These are phyloP conservation scores for Quercus gilva DNA, from an alignment of 306 rosid species.

Conservation along the genomic window DNA sequence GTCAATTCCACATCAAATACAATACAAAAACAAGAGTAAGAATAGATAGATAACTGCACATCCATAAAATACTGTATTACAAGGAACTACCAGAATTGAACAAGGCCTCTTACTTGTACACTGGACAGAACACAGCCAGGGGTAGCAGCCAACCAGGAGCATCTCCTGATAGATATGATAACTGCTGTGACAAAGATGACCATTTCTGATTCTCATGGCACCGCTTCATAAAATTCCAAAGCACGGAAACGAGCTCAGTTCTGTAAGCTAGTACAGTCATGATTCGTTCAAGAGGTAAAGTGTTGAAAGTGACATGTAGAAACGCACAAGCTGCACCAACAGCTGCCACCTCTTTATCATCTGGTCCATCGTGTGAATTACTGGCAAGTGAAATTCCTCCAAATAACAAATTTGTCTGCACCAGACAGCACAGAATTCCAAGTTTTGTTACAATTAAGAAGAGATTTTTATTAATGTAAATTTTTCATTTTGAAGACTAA, in stretches of 20 bases:
- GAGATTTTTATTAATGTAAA: conserved; percentile 9
- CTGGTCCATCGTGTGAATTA: conserved; percentile 47
- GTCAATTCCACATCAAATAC: conserved; percentile 10
- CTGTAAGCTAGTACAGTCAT: conserved; percentile 95
- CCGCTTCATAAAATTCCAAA: conserved; percentile 89
- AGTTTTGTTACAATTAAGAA: conserved; percentile 7
- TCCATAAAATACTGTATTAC: conserved; percentile 8
- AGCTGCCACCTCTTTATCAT: conserved; percentile 78
- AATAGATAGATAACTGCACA: conserved; percentile 8
- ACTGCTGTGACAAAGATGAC: conserved; percentile 69
- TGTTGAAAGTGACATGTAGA: conserved; percentile 75
- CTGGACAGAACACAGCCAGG: conserved; percentile 93
- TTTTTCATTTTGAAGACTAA: background rate
- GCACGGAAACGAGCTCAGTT: conserved; percentile 91
- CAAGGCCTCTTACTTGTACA: conserved; percentile 73
- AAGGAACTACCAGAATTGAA: conserved; percentile 1
- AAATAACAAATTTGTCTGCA: conserved; percentile 81
- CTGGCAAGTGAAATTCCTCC: conserved; percentile 59
- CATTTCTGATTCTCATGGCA: conserved; percentile 88
- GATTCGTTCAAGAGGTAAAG: conserved; percentile 78
- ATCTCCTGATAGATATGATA: conserved; percentile 77
- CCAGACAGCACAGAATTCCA: conserved; percentile 18
- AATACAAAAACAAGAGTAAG: background rate
- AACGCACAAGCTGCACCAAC: conserved; percentile 91
- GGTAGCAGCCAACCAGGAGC: conserved; percentile 97